phyloP scores from a whole-genome alignment of 257 asterid genomes.

The Rehmannia glutinosa region DNA sequence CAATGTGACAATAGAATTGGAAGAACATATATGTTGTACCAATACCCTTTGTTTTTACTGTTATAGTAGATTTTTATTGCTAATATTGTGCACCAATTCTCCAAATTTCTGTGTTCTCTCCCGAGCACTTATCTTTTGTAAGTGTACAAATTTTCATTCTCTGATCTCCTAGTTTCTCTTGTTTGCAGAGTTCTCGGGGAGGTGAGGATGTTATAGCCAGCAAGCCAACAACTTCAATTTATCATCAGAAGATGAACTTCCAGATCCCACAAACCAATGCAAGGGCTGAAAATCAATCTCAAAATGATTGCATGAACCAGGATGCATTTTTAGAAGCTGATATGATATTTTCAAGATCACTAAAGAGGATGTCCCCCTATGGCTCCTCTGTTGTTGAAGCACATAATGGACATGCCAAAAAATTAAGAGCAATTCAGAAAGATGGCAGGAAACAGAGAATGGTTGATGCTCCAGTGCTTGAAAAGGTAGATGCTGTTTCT shows the following conservation, averaged over 20 bases:
- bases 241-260: constrained; percentile 27
- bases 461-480: constrained; percentile 27
- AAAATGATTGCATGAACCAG: constrained; percentile 13
- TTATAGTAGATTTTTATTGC: neutral
- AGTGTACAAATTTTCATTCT: neutral
- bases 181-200: constrained; percentile 42
- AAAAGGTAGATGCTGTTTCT: constrained; percentile 72
- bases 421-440: constrained; percentile 44
- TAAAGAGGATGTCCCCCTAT: constrained; percentile 49
- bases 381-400: constrained; percentile 44
- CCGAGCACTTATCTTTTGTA: neutral
- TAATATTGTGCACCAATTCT: neutral
- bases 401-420: constrained; percentile 31
- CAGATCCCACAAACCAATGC: constrained; percentile 27
- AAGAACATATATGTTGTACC: neutral
- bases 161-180: constrained; percentile 23
- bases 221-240: constrained; percentile 40
- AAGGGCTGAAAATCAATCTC: constrained; percentile 25
- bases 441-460: constrained; percentile 32
- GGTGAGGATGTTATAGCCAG: constrained; percentile 28
- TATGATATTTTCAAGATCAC: constrained; percentile 20
- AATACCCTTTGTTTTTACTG: neutral
- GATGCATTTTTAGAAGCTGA: constrained; percentile 12
- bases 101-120: neutral
- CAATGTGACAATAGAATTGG: neutral